phyloP scores from a whole-genome alignment of 495 filamentous ascomycete species.

The Aspergillus hancockii region DNA sequence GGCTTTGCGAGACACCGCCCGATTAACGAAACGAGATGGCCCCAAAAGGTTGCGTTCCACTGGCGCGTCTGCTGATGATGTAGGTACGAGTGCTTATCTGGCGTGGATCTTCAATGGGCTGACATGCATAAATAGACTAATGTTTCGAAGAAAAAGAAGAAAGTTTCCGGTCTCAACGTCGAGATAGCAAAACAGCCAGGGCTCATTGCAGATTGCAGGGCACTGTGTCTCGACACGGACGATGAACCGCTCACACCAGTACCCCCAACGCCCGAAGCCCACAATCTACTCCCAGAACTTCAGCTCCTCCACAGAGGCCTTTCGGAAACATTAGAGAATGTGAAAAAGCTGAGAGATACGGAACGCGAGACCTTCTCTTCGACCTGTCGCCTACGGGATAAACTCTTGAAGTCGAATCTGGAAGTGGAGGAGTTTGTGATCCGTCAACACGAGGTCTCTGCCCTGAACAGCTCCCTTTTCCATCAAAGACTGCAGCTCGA shows the following conservation, averaged over 20 bases:
- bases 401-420: neutral
- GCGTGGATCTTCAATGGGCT: neutral
- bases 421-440: neutral
- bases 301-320: neutral
- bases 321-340: neutral
- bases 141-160: neutral
- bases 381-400: neutral
- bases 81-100: neutral
- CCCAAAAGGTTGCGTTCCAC: neutral
- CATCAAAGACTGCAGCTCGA: neutral
- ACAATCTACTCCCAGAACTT: neutral
- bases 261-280: neutral
- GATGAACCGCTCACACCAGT: neutral
- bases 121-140: neutral
- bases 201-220: neutral
- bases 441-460: neutral
- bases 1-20: neutral
- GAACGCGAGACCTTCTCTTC: neutral
- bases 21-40: neutral
- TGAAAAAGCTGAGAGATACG: neutral
- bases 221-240: neutral
- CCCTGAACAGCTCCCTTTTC: neutral
- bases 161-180: neutral
- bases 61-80: neutral
- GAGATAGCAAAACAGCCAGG: neutral